phyloP scores from a whole-genome alignment of 495 filamentous ascomycete genomes.

The Lindgomyces ingoldianus region DNA sequence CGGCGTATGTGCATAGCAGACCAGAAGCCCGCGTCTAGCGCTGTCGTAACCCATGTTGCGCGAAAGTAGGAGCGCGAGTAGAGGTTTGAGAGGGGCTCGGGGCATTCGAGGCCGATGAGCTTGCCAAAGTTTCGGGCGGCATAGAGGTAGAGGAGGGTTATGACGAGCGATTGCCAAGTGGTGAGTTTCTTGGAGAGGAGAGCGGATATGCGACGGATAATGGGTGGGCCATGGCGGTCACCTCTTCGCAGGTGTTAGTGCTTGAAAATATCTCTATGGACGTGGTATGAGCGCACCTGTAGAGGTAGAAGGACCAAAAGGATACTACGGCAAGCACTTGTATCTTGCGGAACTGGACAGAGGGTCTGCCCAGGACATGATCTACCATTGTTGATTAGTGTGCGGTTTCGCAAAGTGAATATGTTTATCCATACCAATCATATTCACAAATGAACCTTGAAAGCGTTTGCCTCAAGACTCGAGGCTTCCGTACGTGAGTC shows the following conservation, averaged over 20 bases:
- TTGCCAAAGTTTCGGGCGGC: conserved; percentile 89
- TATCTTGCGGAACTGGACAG: conserved; percentile 84
- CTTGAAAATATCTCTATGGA: background rate
- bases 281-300: conserved; percentile 55
- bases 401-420: background rate
- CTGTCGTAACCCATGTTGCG: conserved; percentile 95
- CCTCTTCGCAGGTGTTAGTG: conserved; percentile 56
- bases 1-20: conserved; percentile 88
- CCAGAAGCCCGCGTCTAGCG: conserved; percentile 96
- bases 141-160: conserved; percentile 90
- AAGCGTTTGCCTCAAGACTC: background rate
- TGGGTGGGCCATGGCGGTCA: conserved; percentile 81
- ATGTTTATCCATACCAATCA: background rate
- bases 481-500: background rate
- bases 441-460: background rate
- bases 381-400: conserved; percentile 53
- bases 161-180: conserved; percentile 83
- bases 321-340: conserved; percentile 88
- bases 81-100: conserved; percentile 90
- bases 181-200: conserved; percentile 70
- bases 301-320: conserved; percentile 86
- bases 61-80: conserved; percentile 95
- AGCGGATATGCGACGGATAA: conserved; percentile 70
- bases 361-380: conserved; percentile 89
- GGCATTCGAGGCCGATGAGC: conserved; percentile 84